Evolutionary conservation across 192 early-diverging fungal genomes (phyloP).

Genomic region (Diversispora epigaea): DNA sequence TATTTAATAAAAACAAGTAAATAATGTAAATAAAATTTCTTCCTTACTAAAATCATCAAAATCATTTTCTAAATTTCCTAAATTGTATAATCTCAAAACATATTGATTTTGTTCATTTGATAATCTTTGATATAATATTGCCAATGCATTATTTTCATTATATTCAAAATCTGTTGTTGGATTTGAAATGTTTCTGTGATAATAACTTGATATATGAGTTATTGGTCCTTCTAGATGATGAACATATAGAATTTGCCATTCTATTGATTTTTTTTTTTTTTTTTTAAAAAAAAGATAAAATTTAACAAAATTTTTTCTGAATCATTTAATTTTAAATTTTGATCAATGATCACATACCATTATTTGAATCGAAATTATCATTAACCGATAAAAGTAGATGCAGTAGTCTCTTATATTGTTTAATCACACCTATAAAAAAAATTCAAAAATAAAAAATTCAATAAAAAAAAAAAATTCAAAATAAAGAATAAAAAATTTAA

Average conservation of each 20-base stretch:
- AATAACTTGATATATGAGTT: slow-evolving; percentile 21
- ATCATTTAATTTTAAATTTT: no score
- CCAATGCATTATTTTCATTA: slow-evolving; percentile 22
- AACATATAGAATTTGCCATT: slow-evolving; percentile 20
- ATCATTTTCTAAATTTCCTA: slow-evolving; percentile 10
- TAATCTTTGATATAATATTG: slow-evolving; percentile 10
- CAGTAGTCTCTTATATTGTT: slow-evolving; percentile 17
- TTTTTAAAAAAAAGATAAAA: neutral
- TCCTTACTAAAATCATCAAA: neutral
- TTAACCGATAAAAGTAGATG: neutral
- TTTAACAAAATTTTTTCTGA: no score
- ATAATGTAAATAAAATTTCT: neutral
- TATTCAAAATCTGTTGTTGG: neutral
- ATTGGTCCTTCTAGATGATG: slow-evolving; percentile 20
- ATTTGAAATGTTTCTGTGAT: neutral
- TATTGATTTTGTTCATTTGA: slow-evolving; percentile 12
- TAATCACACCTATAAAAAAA: slow-evolving; percentile 1
- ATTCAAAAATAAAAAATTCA: neutral
- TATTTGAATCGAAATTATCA: neutral
- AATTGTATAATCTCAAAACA: neutral
- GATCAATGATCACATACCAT: slow-evolving; percentile 11
- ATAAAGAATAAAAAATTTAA: no score
- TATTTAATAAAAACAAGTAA: neutral
- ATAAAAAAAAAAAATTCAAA: no score
- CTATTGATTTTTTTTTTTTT: neutral